Conservation (phyloP, 2,329 filamentous ascomycete genomes). For the Tympanopsis confertula region DNA sequence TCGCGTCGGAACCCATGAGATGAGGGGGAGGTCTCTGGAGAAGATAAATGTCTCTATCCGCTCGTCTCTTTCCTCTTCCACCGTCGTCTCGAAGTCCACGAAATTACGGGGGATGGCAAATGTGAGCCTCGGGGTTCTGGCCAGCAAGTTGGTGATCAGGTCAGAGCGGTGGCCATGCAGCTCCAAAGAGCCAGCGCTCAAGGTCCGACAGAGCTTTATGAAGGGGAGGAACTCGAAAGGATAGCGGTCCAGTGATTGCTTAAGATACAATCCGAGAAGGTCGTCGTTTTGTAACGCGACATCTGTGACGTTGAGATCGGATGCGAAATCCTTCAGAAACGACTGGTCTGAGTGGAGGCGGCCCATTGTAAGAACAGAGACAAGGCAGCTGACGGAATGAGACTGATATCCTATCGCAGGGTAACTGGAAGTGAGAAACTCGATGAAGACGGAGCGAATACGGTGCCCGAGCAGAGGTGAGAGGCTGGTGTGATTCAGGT, state of each 20-base stretch:
- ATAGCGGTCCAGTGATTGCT: conserved; percentile 64
- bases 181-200: conserved; percentile 36
- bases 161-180: conserved; percentile 22
- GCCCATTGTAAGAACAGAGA: conserved; percentile 50
- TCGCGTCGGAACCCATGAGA: conserved; percentile 34
- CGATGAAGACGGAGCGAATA: conserved; percentile 53
- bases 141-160: conserved; percentile 50
- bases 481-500: conserved; percentile 32
- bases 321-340: conserved; percentile 16
- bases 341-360: conserved; percentile 40
- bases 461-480: conserved; percentile 45
- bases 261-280: conserved; percentile 48
- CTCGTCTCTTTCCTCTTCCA: conserved; percentile 64
- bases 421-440: conserved; percentile 58
- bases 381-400: conserved; percentile 55
- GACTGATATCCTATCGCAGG: conserved; percentile 60
- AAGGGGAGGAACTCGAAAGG: conserved; percentile 79
- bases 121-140: conserved; percentile 63
- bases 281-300: conserved; percentile 39
- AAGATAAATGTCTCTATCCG: conserved; percentile 67
- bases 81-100: conserved; percentile 62
- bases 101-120: conserved; percentile 65
- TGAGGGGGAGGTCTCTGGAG: conserved; percentile 49
- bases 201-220: conserved; percentile 55
- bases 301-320: conserved; percentile 19